Conservation (phyloP, 1,284 basidiomycete species). For the Vanrija pseudolonga region DNA sequence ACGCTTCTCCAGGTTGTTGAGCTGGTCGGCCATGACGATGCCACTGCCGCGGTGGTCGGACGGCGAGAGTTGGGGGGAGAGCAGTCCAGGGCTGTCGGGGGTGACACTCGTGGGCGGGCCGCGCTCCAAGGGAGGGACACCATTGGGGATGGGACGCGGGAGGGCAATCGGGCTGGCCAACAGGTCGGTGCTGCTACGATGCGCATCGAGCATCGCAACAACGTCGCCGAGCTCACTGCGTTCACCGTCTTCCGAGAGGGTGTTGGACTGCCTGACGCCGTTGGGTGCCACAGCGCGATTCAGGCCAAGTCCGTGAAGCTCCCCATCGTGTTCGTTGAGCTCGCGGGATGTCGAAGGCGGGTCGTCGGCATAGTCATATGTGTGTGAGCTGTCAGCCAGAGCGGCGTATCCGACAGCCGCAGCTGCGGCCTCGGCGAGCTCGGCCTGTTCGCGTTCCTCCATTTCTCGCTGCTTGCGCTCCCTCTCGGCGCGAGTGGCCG, state of each 20-base stretch:
- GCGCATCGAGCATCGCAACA: constrained; percentile 1
- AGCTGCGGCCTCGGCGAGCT: not conserved
- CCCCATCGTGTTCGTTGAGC: too few relatives aligned
- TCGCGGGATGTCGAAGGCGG: too few relatives aligned
- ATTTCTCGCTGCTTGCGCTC: too few relatives aligned
- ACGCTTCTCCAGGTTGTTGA: constrained; percentile 44
- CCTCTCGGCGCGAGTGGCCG: too few relatives aligned
- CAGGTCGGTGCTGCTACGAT: constrained; percentile 10
- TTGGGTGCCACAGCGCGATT: too few relatives aligned
- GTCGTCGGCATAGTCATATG: too few relatives aligned
- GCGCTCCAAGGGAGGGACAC: not conserved
- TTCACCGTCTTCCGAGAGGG: not conserved
- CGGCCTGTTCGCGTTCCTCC: not conserved
- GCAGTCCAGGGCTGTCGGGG: not conserved
- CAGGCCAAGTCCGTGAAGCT: too few relatives aligned
- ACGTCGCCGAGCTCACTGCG: constrained; percentile 1
- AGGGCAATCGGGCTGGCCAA: constrained; percentile 35
- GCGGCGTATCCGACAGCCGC: not conserved
- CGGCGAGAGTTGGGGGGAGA: constrained; percentile 1
- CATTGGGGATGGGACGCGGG: constrained; percentile 2
- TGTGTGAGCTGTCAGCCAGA: too few relatives aligned
- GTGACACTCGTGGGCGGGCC: not conserved
- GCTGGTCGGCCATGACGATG: constrained; percentile 45
- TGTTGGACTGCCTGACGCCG: too few relatives aligned
- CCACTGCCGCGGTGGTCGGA: constrained; percentile 42